phyloP scores from a whole-genome alignment of 2,329 filamentous ascomycete genomes.

The Aspergillus sp. region DNA sequence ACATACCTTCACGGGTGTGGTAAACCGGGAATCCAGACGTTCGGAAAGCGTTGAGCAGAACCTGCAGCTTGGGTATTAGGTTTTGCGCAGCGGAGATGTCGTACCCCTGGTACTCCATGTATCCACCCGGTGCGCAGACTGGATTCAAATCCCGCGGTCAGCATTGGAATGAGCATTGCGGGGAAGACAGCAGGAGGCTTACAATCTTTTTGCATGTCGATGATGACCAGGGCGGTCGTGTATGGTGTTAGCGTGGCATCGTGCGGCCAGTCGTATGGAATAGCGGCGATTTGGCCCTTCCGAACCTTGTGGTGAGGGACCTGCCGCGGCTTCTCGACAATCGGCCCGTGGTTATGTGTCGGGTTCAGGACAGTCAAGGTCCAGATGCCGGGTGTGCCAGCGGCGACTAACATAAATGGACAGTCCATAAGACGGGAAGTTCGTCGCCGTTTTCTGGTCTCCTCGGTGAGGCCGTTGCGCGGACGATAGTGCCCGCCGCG shows the following conservation, averaged over 20 bases:
- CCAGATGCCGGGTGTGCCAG: conserved; percentile 44
- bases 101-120: conserved; percentile 45
- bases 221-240: conserved; percentile 46
- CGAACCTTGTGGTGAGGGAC: conserved; percentile 41
- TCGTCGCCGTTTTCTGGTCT: conserved; percentile 42
- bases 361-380: conserved; percentile 41
- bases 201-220: conserved; percentile 52
- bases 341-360: conserved; percentile 43
- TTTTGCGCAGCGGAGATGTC: conserved; percentile 39
- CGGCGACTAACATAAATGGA: conserved; percentile 44
- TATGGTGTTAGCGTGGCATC: conserved; percentile 43
- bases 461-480: conserved; percentile 44
- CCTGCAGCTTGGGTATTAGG: conserved; percentile 41
- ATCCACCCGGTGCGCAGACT: conserved; percentile 45
- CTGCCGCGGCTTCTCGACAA: conserved; percentile 40
- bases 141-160: conserved; percentile 5
- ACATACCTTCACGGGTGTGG: conserved; percentile 45
- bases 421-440: conserved; percentile 45
- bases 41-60: conserved; percentile 38
- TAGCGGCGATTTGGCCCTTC: conserved; percentile 42
- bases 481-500: conserved; percentile 45
- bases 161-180: background rate
- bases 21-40: conserved; percentile 42
- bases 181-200: conserved; percentile 15
- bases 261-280: conserved; percentile 48